Evolutionary conservation across 140 eudicot species (phyloP), one percentile per base, ranked within the genome.

Genomic region (Ambrosia hybrid): DNA sequence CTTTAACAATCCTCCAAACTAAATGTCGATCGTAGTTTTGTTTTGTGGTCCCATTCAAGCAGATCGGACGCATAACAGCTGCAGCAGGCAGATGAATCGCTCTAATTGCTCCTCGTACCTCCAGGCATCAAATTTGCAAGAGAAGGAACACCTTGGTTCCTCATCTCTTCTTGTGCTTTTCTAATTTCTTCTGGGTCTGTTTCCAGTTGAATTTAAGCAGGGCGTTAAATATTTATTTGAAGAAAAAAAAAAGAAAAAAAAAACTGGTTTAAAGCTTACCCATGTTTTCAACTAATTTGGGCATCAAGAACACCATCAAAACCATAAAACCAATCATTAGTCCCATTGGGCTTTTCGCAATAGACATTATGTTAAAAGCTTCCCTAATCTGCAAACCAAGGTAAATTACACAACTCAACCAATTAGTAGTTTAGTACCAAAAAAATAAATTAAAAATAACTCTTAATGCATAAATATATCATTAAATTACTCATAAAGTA

Each of bases 311-410:
- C 80, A 93, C 79, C 87, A 94, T 96, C 73, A 94, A 55, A 64
- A 86, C 76, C 99, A 94, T 94, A 81, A 94, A 94, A n/a, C 97
- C 96, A 16, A 90, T 83, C 99, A 94, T 94, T 76, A 94, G 85
- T 53, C 99, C 99, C 97, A 90, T 94, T 63, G 99, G 99, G 72
- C 99, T 94, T 72, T 94, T 94, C 82, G 88, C 85, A 36, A 94
- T 4, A 5, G 97, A 88, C 96, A 94, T 80, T 51, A 85, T 30
- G 63, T 79, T 69, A 84, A 94, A 94, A 30, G 99, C 96, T 71
- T 94, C 99, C 83, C 96, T 86, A 70, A 83, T 74, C 99, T 94
- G 93, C 80, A 70, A 55, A 17, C 58, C 49, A 51, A 72, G 14
- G 46, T 2, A 72, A 59, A 72, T 43, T 17, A n/a, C 57, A 46